Conservation (phyloP, 2,329 filamentous ascomycete species). For the Aspergillus sp. region DNA sequence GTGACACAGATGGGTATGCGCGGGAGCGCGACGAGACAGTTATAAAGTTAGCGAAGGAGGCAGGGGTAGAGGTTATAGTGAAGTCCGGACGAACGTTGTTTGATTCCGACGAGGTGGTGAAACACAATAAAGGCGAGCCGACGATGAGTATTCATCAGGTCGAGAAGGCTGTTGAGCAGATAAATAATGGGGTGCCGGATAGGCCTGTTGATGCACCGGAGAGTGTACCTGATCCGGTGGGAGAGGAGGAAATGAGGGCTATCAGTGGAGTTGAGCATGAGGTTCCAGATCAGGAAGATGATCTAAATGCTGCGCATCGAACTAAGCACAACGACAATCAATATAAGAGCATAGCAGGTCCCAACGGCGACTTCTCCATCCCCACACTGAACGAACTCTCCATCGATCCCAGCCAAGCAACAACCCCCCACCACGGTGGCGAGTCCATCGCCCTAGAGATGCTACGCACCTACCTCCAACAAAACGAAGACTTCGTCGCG, state of each 20-base stretch:
- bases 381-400: constrained; percentile 72
- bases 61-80: constrained; percentile 69
- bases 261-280: constrained; percentile 45
- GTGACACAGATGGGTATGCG: constrained; percentile 74
- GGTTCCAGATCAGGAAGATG: constrained; percentile 53
- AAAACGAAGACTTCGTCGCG: constrained; percentile 66
- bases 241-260: constrained; percentile 51
- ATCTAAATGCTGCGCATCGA: constrained; percentile 63
- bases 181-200: constrained; percentile 58
- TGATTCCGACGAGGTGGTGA: constrained; percentile 70
- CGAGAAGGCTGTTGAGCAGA: constrained; percentile 62
- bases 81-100: constrained; percentile 69
- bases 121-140: constrained; percentile 66
- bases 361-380: constrained; percentile 68
- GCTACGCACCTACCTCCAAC: constrained; percentile 60
- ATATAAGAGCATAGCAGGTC: constrained; percentile 65
- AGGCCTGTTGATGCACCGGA: constrained; percentile 63
- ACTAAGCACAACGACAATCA: constrained; percentile 54
- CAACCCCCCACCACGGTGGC: constrained; percentile 69
- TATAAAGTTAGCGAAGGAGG: constrained; percentile 59
- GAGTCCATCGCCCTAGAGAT: constrained; percentile 64
- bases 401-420: constrained; percentile 57
- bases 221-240: constrained; percentile 60
- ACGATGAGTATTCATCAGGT: constrained; percentile 75
- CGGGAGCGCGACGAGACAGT: constrained; percentile 65